Evolutionary conservation across 1,284 basidiomycete species (phyloP).

Genomic region (Rhodotorula mucilaginosa): DNA sequence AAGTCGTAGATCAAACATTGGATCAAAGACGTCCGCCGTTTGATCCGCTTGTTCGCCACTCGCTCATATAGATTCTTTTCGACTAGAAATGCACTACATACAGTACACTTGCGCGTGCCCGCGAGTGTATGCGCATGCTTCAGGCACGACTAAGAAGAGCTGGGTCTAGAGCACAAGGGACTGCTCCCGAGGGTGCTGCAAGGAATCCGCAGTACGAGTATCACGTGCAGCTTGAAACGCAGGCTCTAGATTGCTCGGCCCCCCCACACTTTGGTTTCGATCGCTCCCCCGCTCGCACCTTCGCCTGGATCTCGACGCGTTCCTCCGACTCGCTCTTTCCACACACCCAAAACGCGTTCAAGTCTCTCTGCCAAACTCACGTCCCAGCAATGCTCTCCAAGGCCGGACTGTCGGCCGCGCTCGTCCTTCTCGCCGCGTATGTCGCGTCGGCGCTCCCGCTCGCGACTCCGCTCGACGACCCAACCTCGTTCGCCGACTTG

Average conservation of each 20-base stretch:
- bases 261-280: neutral
- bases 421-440: neutral
- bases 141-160: neutral
- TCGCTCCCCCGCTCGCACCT: neutral
- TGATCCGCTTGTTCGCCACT: no score
- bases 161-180: neutral
- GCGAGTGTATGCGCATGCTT: no score
- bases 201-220: neutral
- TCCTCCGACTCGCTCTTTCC: neutral
- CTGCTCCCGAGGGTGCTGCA: neutral
- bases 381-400: neutral
- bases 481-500: neutral
- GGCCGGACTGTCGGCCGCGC: neutral
- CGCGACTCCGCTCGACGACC: constrained; percentile 1
- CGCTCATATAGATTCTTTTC: neutral
- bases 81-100: no score
- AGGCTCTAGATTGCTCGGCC: neutral
- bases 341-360: neutral
- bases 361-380: neutral
- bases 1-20: constrained; percentile 45
- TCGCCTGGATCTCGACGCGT: neutral
- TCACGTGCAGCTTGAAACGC: neutral
- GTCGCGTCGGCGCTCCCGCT: neutral
- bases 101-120: no score
- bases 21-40: no score